phyloP scores from a whole-genome alignment of 331 rosid species.

The Malus hybrid region DNA sequence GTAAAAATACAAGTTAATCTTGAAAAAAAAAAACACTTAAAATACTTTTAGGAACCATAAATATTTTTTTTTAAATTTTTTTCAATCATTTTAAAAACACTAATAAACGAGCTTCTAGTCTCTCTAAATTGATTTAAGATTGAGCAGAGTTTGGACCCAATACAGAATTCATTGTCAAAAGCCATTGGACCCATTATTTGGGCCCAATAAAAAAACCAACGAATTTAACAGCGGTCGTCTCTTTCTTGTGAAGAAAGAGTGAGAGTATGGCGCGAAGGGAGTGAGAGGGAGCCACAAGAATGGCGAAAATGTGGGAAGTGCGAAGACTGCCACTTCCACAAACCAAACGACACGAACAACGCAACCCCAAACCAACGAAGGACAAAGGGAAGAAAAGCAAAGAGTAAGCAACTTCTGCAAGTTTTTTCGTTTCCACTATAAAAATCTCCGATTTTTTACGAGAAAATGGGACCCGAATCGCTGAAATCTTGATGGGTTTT shows the following conservation, averaged over 20 bases:
- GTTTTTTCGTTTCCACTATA: neutral
- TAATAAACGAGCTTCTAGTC: no score
- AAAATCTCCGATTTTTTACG: neutral
- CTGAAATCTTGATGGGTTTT: neutral
- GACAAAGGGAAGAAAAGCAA: neutral
- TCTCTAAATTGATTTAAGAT: no score
- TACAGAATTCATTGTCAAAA: no score
- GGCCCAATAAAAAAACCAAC: neutral
- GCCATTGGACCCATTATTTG: no score
- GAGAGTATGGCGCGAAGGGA: constrained; percentile 18
- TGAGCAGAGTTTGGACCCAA: no score
- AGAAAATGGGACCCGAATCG: neutral
- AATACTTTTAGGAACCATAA: fast-evolving
- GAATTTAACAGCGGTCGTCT: neutral
- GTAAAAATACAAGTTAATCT: no score
- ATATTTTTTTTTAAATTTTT: no score
- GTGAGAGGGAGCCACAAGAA: constrained; percentile 50
- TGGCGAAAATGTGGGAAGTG: constrained; percentile 65
- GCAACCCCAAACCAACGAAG: constrained; percentile 12
- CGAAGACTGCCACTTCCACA: constrained; percentile 31
- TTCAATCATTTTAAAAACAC: no score
- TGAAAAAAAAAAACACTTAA: no score
- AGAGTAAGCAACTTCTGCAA: neutral
- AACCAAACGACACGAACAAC: constrained; percentile 12
- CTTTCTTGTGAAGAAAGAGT: neutral